Conservation (phyloP, 768 basidiomycete genomes). For the Hortiboletus flavorubellus region DNA sequence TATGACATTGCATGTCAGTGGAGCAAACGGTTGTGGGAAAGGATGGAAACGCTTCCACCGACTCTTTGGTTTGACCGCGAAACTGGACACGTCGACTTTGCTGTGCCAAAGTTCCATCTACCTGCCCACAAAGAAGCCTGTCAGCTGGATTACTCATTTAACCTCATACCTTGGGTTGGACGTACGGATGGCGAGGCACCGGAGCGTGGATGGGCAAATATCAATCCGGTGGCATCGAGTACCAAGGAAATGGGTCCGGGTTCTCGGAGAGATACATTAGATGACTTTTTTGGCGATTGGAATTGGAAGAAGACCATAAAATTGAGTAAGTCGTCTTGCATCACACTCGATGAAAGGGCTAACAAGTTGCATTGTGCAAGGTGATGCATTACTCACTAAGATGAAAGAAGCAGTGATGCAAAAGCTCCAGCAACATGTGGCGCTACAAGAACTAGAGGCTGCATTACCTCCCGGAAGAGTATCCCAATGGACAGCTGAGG, state of each 20-base stretch:
- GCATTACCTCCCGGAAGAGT: too few species aligned
- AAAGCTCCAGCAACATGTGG: too few species aligned
- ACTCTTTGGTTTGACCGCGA: neutral
- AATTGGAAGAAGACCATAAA: constrained; percentile 33
- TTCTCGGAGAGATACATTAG: constrained; percentile 22
- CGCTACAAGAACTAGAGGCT: too few species aligned
- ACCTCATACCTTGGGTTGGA: neutral
- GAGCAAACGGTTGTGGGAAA: neutral
- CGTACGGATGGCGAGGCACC: too few species aligned
- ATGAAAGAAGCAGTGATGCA: neutral
- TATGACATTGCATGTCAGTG: constrained; percentile 19
- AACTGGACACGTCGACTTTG: too few species aligned
- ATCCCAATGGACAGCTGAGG: too few species aligned
- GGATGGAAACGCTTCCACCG: neutral
- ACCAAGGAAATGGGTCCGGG: too few species aligned
- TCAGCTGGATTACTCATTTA: neutral
- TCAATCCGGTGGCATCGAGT: too few species aligned
- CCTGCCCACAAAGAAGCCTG: too few species aligned
- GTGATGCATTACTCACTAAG: neutral
- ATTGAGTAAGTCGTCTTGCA: neutral
- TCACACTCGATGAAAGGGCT: neutral
- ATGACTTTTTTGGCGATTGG: constrained; percentile 33
- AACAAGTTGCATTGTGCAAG: neutral
- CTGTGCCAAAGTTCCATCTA: too few species aligned
- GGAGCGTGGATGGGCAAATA: too few species aligned